Evolutionary conservation across 805 yeast genomes (phyloP).

Genomic region (Candida hispaniensis): DNA sequence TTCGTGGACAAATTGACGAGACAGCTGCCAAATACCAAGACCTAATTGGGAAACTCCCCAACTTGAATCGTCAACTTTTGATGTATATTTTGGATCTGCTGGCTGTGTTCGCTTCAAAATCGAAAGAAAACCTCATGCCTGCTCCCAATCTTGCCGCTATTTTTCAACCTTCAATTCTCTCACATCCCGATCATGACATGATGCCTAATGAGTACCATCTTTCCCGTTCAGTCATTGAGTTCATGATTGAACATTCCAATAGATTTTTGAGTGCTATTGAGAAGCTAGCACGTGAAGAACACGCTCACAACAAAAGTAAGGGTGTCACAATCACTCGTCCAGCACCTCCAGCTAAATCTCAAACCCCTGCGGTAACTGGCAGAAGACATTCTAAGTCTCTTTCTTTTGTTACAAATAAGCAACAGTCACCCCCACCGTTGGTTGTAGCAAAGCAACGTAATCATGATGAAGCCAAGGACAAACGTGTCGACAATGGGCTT

Average conservation of each 20-base stretch:
- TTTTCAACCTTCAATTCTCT: slow-evolving; percentile 90
- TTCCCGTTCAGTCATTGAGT: slow-evolving; percentile 77
- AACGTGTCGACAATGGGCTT: slow-evolving; percentile 2
- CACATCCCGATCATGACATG: slow-evolving; percentile 89
- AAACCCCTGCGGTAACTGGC: slow-evolving; percentile 11
- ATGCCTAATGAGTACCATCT: slow-evolving; percentile 84
- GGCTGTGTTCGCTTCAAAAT: slow-evolving; percentile 70
- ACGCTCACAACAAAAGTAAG: slow-evolving; percentile 18
- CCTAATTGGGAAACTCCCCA: slow-evolving; percentile 60
- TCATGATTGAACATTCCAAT: slow-evolving; percentile 76
- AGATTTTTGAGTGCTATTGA: slow-evolving; percentile 49
- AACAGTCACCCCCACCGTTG: slow-evolving; percentile 1
- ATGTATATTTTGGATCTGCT: slow-evolving; percentile 80
- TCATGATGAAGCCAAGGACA: slow-evolving; percentile 12
- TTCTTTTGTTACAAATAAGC: slow-evolving; percentile 4
- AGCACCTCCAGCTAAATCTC: slow-evolving; percentile 4
- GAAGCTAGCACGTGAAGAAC: slow-evolving; percentile 26
- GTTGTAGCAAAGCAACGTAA: slow-evolving; percentile 14
- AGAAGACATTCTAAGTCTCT: slow-evolving; percentile 13
- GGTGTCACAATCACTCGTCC: slow-evolving; percentile 13
- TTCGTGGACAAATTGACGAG: slow-evolving; percentile 23
- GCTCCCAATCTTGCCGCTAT: slow-evolving; percentile 89
- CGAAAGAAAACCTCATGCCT: slow-evolving; percentile 78
- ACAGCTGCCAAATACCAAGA: slow-evolving; percentile 62
- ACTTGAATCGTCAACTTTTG: slow-evolving; percentile 67